Percentiles rank a stretch among this genome's conserved stretches.
These are phyloP conservation scores for Oryza australiensis DNA, from an alignment of 176 grass and related monocot genomes.

Conservation along the genomic window DNA sequence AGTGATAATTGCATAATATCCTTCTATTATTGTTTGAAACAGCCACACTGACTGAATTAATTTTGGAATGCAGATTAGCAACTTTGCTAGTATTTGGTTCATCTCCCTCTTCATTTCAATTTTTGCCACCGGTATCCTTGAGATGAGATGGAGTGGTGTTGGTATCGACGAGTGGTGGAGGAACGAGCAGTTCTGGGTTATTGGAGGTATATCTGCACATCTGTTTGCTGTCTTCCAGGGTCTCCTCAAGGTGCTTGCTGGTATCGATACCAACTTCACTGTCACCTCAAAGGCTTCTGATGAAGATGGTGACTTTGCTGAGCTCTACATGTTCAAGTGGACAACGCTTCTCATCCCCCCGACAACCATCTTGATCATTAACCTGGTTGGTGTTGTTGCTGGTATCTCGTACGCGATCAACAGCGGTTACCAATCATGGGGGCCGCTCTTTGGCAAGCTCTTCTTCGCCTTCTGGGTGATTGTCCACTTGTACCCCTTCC, in stretches of 20 bases:
- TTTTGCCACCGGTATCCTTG: constrained; percentile 89
- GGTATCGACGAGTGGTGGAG: constrained; percentile 95
- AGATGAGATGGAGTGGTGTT: constrained; percentile 97
- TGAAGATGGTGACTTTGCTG: constrained; percentile 79
- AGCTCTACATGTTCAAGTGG: constrained; percentile 98
- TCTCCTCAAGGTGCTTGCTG: constrained; percentile 88
- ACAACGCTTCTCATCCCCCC: constrained; percentile 90
- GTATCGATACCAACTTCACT: constrained; percentile 93
- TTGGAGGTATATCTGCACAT: constrained; percentile 90
- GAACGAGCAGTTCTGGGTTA: constrained; percentile 96
- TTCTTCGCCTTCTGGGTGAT: constrained; percentile 99
- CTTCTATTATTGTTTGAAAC: neutral
- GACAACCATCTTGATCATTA: constrained; percentile 80
- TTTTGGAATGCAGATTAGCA: constrained; percentile 80
- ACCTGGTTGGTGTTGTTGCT: constrained; percentile 83
- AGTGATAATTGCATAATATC: constrained; percentile 2
- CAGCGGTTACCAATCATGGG: constrained; percentile 90
- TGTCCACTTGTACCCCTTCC: constrained; percentile 94
- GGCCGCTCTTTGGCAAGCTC: constrained; percentile 88
- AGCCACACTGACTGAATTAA: constrained; percentile 14
- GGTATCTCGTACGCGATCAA: constrained; percentile 92
- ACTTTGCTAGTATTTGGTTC: constrained; percentile 94
- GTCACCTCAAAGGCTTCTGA: constrained; percentile 90
- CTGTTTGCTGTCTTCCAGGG: constrained; percentile 88
- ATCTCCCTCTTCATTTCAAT: constrained; percentile 94